Conservation (phyloP, 768 basidiomycete genomes). For the Mycena galericulata region DNA sequence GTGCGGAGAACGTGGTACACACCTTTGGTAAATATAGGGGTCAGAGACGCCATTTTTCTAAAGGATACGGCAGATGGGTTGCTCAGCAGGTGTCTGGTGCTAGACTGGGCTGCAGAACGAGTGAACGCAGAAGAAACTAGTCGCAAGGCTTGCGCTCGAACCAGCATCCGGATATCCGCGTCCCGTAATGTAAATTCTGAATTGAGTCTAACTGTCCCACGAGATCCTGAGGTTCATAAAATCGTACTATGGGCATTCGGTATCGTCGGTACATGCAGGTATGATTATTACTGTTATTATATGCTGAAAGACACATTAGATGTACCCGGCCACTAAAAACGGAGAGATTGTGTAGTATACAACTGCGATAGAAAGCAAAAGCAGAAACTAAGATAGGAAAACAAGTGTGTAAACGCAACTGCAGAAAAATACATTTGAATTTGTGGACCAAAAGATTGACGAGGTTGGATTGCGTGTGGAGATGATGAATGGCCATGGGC, state of each 20-base stretch:
- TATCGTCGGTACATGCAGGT: not conserved
- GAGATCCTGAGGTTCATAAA: not conserved
- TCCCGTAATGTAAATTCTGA: not conserved
- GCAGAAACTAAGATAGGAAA: slow-evolving; percentile 37
- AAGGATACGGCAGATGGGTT: not conserved
- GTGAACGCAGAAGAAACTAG: not conserved
- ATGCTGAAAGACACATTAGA: slow-evolving; percentile 26
- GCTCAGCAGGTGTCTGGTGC: not conserved
- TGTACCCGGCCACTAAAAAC: slow-evolving; percentile 18
- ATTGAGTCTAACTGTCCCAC: too few species aligned
- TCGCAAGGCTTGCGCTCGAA: slow-evolving; percentile 11
- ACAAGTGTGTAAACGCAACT: slow-evolving; percentile 6
- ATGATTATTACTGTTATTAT: not conserved
- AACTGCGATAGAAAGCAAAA: slow-evolving; percentile 32
- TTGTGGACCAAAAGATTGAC: slow-evolving; percentile 1
- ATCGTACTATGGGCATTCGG: not conserved
- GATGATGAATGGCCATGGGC: not conserved
- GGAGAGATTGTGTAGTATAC: slow-evolving; percentile 26
- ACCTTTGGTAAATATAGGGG: slow-evolving; percentile 57
- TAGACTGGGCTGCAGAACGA: not conserved
- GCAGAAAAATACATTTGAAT: slow-evolving; percentile 17
- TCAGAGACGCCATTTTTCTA: slow-evolving; percentile 50
- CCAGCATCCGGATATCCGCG: too few species aligned
- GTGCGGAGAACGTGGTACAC: slow-evolving; percentile 29
- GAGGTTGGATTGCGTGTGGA: not conserved